Evolutionary conservation across 352 stramenopile species (phyloP), one percentile per base, ranked within the genome.

Genomic region (Pseudoperonospora humuli): DNA sequence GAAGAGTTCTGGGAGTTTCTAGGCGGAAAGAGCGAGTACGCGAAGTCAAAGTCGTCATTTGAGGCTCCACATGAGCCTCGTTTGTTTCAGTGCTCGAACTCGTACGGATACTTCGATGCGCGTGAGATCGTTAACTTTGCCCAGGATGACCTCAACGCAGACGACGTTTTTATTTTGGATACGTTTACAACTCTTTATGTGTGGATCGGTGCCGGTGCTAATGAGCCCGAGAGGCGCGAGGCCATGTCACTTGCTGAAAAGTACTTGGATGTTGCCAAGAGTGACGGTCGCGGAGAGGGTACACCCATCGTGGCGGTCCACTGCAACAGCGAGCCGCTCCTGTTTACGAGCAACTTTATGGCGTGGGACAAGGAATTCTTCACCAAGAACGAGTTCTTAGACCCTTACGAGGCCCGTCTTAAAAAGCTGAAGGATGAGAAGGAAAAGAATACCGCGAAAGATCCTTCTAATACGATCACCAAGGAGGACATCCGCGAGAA

Each of bases 141-240:
- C 3, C 86, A 96, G 63, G 82, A 91, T 49, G 89, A 97, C 49
- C 67, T 97, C 26, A 93, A 91, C 60, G 68, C 76, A 6, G 82
- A 93, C 37, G 86, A 97, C 43, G 84, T 97, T 18, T 95, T 95
- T 59, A 68, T 97, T 9, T 58, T 97, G 8, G 86, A 97, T 62
- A 88, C 78, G 39, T 95, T 86, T 63, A 90, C 79, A 41, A 79
- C 67, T 23, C 61, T 97, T 38, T 97, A 90, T 56, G 70, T 97
- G 10, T 97, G 88, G 88, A 82, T 96, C 29, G 88, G 88, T 46
- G 50, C 53, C 28, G 68, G 75, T 46, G 78, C 76, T 3, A 92
- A 85, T 42, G 75, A 89, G 21, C 32, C 64, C 5, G 78, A 92
- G 58, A 86, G 93, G 61, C 64, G 67, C 19, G 69, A 84, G 23